Base-by-base conservation (phyloP, 768 basidiomycete genomes). In the Lyophyllum semitale region DNA sequence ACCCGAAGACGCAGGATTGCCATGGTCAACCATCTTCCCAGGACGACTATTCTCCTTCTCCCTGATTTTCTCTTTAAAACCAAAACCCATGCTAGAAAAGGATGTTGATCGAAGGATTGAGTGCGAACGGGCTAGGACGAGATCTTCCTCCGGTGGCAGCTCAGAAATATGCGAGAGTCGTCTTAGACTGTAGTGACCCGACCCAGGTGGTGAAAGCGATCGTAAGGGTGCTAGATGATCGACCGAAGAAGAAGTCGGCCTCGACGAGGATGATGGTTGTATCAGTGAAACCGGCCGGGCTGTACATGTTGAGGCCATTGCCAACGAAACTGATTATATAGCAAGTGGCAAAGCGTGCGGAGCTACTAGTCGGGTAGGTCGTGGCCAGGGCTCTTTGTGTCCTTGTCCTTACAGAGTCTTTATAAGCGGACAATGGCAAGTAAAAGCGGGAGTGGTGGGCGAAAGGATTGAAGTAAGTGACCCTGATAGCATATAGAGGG, bases 131-230 rank as follows among this genome's bases (percentile, higher is more conserved):
- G 51, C 38, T 20, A 42, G 41, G 48, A 58, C 55, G 53, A 54
- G 49, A 33, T 41, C 38, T 43, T 59, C 49, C 45, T 65, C 60
- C 2, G 64, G 29, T 6, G 58, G 43, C 30, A 60, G 42, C 4
- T 71, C 68, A 11, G 67, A 53, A 37, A 68, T 61, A 38, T 76
- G 59, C 3, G 78, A 78, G 57, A 73, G 68, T 1, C 77, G 76
- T 38, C 73, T 71, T n/a, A 60, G 55, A 42, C 44, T 43, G 56
- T 78, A 78, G 54, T 78, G 76, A 38, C 72, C 68, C 53, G 60
- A 51, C 4, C 57, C 62, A 18, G 61, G 54, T 25, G 53, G 57
- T 6, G 54, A 58, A 8, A 51, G 44, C 43, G 62, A 53, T 13
- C 53, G 58, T 55, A 60, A 38, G 17, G 55, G 59, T 26, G 56